Percentiles rank a stretch among this genome's conserved stretches.
These are phyloP conservation scores for Oryza punctata DNA, from an alignment of 176 grass and related monocot genomes.

Conservation along the genomic window DNA sequence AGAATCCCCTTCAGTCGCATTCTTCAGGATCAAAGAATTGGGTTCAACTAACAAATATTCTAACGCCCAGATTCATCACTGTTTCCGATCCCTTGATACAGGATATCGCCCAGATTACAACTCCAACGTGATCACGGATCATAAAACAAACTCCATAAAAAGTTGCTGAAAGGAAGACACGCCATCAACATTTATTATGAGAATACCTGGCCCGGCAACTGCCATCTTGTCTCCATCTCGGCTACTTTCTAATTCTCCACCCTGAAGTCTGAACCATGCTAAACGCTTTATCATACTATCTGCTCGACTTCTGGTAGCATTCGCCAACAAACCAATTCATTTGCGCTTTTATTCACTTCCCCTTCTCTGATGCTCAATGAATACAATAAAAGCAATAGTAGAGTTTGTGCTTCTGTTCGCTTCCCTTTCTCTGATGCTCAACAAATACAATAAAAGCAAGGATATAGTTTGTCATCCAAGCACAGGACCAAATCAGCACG, in stretches of 20 bases:
- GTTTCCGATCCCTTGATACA: not conserved
- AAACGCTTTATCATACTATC: no score
- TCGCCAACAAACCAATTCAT: not conserved
- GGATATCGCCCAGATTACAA: not conserved
- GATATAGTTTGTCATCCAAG: not conserved
- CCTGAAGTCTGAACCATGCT: no score
- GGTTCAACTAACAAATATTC: not conserved
- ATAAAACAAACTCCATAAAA: not conserved
- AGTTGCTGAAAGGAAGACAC: not conserved
- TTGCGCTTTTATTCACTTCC: not conserved
- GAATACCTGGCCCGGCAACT: not conserved
- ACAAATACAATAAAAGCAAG: not conserved
- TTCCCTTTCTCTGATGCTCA: not conserved
- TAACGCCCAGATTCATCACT: not conserved
- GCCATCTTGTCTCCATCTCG: not conserved
- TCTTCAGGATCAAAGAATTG: not conserved
- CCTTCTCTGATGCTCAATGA: not conserved
- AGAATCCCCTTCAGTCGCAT: not conserved
- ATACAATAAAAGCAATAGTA: not conserved
- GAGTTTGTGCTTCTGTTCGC: not conserved
- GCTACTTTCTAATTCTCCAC: no score
- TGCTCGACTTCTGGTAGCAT: not conserved
- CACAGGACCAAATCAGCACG: no score
- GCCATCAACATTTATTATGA: not conserved
- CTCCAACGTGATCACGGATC: not conserved